These are phyloP conservation scores for Pontederia crassipes DNA, from an alignment of 176 grass and related monocot species.

Conservation along the genomic window DNA sequence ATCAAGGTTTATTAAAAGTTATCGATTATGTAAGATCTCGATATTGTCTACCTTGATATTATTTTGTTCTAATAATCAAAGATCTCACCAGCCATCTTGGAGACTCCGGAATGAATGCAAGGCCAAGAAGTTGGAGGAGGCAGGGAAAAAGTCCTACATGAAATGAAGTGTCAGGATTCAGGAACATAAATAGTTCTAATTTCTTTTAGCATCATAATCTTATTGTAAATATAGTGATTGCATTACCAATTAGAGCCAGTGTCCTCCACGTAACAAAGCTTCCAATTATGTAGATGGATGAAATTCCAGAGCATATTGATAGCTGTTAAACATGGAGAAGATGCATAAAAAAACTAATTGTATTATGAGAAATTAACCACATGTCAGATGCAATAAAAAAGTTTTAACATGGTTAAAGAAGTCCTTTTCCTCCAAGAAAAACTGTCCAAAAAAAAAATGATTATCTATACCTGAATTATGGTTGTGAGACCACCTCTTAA, in stretches of 20 bases:
- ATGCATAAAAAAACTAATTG: not conserved
- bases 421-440: no score
- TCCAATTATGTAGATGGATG: slow-evolving; percentile 47
- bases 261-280: slow-evolving; percentile 48
- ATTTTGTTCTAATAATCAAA: not conserved
- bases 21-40: no score
- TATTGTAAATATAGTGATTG: no score
- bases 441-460: not conserved
- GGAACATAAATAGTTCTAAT: no score
- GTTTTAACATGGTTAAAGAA: no score
- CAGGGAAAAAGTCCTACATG: slow-evolving; percentile 50
- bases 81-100: slow-evolving; percentile 71
- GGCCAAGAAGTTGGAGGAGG: slow-evolving; percentile 33
- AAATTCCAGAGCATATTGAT: slow-evolving; percentile 39
- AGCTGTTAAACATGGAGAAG: slow-evolving; percentile 23
- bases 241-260: slow-evolving; percentile 50
- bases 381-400: no score
- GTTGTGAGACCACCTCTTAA: slow-evolving; percentile 54
- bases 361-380: no score
- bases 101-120: slow-evolving; percentile 67
- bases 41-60: not conserved
- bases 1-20: no score
- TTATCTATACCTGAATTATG: slow-evolving; percentile 39
- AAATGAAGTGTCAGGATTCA: not conserved
- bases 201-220: no score